Base-by-base conservation (phyloP, 1,284 basidiomycete species). In the Sphagnurus paluster region DNA sequence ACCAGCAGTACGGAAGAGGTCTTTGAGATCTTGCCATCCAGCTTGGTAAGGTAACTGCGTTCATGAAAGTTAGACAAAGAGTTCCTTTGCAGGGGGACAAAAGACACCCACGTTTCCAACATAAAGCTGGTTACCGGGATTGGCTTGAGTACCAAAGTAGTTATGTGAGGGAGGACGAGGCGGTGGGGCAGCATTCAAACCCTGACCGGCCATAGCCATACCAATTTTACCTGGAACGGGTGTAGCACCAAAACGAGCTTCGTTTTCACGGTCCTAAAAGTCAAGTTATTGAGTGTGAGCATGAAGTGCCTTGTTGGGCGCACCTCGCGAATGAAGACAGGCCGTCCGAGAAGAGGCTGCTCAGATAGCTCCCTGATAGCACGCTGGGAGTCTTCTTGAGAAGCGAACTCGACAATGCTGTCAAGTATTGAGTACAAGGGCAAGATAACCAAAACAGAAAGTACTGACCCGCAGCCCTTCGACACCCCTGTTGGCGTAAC, bases 1-100 rank as follows among this genome's bases (percentile, higher is more conserved):
- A 20, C 96, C 95, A 30, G 95, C 92, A 24, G 90, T 83, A 45
- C 95, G 84, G 84, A 98, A 98, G 24, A 98, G 74, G 65, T 98
- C 95, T 66, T 98, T 99, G 49, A 99, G 76, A 64, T 99, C 96
- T 67, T 99, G 96, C 96, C 96, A 99, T 30, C 93, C 93, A 24
- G 93, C 93, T 68, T 94, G 92, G 61, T 91, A 91, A 1, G 95
- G 96, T 17, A 98, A 69, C 93, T 97, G n/a, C n/a, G n/a, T n/a
- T n/a, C n/a, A n/a, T n/a, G n/a, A 58, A 34, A 9, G 40, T 5
- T 33, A 25, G 8, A 9, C 23, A 81, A 62, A 84, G 79, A 79
- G 79, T 2, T 53, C 26, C 37, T 5, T 25, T 17, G 25, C 45
- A 45, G 5, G 48, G 44, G 17, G 17, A 7, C 10, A 24, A 32